These are phyloP conservation scores for Penicillium ucsense DNA, from an alignment of 495 filamentous ascomycete species.

Conservation along the genomic window DNA sequence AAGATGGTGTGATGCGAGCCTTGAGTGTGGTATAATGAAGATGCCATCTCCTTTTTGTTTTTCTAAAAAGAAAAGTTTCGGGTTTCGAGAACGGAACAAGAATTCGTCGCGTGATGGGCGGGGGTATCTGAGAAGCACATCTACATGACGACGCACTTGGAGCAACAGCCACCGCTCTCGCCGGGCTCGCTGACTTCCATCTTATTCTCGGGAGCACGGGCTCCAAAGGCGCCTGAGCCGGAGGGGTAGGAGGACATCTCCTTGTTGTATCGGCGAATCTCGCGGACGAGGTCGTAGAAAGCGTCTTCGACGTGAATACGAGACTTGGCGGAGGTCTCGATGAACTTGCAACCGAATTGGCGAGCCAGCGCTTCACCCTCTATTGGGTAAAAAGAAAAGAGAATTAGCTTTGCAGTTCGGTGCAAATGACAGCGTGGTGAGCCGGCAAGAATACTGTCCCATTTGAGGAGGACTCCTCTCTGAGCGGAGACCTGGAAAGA, in stretches of 20 bases:
- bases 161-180: slow-evolving; percentile 70
- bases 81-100: neutral
- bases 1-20: neutral
- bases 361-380: slow-evolving; percentile 83
- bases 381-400: slow-evolving; percentile 23
- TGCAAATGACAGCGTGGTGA: too few relatives aligned
- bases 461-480: too few relatives aligned
- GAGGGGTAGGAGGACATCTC: slow-evolving; percentile 81
- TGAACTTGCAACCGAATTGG: slow-evolving; percentile 91
- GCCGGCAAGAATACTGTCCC: too few relatives aligned
- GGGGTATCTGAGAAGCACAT: neutral
- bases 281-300: slow-evolving; percentile 95
- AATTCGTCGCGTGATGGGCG: neutral
- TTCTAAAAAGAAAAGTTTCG: neutral
- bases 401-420: neutral
- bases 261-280: slow-evolving; percentile 96
- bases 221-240: slow-evolving; percentile 50
- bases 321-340: slow-evolving; percentile 97
- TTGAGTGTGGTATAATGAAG: neutral
- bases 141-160: slow-evolving; percentile 88
- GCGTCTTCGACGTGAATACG: slow-evolving; percentile 97
- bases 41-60: neutral
- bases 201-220: slow-evolving; percentile 55
- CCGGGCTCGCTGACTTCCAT: slow-evolving; percentile 69
- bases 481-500: too few relatives aligned